Percentiles rank a stretch among this genome's conserved stretches.
phyloP scores from a whole-genome alignment of 768 basidiomycete species.

The Kwoniella mangroviensis region DNA sequence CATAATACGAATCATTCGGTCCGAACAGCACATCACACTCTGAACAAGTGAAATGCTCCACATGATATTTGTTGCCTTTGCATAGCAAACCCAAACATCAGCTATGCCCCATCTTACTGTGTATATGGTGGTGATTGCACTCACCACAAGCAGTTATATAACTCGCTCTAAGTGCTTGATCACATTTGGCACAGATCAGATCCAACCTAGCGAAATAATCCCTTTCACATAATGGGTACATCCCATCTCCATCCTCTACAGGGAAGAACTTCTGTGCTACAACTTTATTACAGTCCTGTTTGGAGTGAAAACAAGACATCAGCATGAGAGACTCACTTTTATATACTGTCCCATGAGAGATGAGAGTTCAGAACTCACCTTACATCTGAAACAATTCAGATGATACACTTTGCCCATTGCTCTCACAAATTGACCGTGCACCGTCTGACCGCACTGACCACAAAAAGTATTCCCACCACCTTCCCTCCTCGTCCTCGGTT shows the following conservation, averaged over 20 bases:
- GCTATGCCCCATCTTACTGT: conserved; percentile 65
- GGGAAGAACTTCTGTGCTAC: conserved; percentile 99
- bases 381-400: conserved; percentile 96
- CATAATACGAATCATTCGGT: conserved; percentile 98
- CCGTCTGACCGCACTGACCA: conserved; percentile 58
- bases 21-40: conserved; percentile 95
- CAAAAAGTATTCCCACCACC: conserved; percentile 48
- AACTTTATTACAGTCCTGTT: conserved; percentile 90
- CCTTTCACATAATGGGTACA: conserved; percentile 96
- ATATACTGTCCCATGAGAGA: neutral
- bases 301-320: neutral
- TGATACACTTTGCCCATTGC: conserved; percentile 93
- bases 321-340: conserved; percentile 2
- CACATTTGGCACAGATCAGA: conserved; percentile 95
- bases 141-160: conserved; percentile 99
- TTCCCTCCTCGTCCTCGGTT: conserved; percentile 25
- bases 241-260: conserved; percentile 83
- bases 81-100: neutral
- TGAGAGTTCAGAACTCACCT: conserved; percentile 64
- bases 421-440: conserved; percentile 95
- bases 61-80: conserved; percentile 95
- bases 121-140: conserved; percentile 52
- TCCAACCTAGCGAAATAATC: conserved; percentile 97
- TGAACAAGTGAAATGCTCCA: conserved; percentile 99
- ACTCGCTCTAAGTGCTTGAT: conserved; percentile 89